phyloP scores from a whole-genome alignment of 2,329 filamentous ascomycete genomes.

The Talaromyces piceae region DNA sequence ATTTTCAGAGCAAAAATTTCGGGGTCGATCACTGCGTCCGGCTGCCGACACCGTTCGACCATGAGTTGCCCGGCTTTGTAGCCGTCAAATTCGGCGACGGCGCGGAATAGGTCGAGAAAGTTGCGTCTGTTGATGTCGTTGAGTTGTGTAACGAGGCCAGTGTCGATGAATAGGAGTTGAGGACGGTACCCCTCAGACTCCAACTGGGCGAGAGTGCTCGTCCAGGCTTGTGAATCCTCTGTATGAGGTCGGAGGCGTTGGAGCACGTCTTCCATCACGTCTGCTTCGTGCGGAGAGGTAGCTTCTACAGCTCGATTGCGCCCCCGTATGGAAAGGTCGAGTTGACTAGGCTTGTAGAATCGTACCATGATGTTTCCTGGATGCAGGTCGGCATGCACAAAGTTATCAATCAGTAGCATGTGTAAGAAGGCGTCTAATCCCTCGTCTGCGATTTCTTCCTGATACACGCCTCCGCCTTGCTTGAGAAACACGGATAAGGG shows the following conservation, averaged over 20 bases:
- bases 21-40: slow-evolving; percentile 76
- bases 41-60: slow-evolving; percentile 90
- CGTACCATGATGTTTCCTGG: slow-evolving; percentile 99
- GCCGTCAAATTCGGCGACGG: slow-evolving; percentile 92
- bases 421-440: slow-evolving; percentile 91
- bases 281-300: slow-evolving; percentile 48
- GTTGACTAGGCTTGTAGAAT: slow-evolving; percentile 77
- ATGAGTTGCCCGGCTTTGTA: slow-evolving; percentile 92
- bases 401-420: slow-evolving; percentile 96
- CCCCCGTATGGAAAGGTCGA: slow-evolving; percentile 53
- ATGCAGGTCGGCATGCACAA: slow-evolving; percentile 92
- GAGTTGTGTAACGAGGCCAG: slow-evolving; percentile 87
- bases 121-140: slow-evolving; percentile 80
- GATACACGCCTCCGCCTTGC: slow-evolving; percentile 84
- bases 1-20: slow-evolving; percentile 93
- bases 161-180: slow-evolving; percentile 95
- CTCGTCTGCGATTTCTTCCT: slow-evolving; percentile 89
- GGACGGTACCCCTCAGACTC: slow-evolving; percentile 84
- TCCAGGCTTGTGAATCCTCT: slow-evolving; percentile 63
- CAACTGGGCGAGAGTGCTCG: slow-evolving; percentile 63
- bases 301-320: slow-evolving; percentile 36
- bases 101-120: slow-evolving; percentile 92
- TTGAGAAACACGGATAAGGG: slow-evolving; percentile 84
- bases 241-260: slow-evolving; percentile 68
- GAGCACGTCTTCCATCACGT: slow-evolving; percentile 83